Evolutionary conservation across 169 alveolate species (phyloP), one percentile per base, ranked within the genome.

Genomic region (Toxoplasma gondii): DNA sequence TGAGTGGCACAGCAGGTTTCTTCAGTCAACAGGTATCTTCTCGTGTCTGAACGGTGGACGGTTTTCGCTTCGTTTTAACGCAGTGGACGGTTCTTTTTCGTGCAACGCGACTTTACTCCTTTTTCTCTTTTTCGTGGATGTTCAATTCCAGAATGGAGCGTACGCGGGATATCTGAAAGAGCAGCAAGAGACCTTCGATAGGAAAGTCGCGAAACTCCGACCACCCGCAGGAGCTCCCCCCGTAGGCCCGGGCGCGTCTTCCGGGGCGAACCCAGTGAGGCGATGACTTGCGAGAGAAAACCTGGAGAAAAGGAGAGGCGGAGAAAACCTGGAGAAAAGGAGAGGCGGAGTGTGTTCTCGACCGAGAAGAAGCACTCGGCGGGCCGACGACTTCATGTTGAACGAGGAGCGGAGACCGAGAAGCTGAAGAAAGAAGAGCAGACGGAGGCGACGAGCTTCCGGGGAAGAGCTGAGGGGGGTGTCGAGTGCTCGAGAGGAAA

Each of bases 101-200:
- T n/a, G n/a, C n/a, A n/a, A n/a, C n/a, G n/a, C n/a, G n/a, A n/a
- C n/a, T 31, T 41, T 78, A 31, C 34, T 12, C 34, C 74, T 16
- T 64, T 64, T 16, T 31, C 34, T 38, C 67, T 38, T 2, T 10
- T 41, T 4, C 41, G 36, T 49, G 54, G n/a, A n/a, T n/a, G n/a
- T n/a, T n/a, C 29, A 9, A 64, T 82, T 12, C 4, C 88, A 91
- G 93, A 91, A 91, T 69, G 93, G 93, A 31, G 88, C 82, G 53
- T 91, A 91, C 53, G 54, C 82, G 22, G 93, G 88, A 4, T 91
- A 91, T 44, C 41, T 91, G 80, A 74, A 91, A 70, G 93, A 91
- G 19, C 93, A 91, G 88, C 88, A 91, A 49, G 80, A 69, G 4
- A 91, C 38, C 43, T 91, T 64, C 45, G 88, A 91, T 45, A 31